Conservation (phyloP, 2,329 filamentous ascomycete species). For the Magnaporthiopsis incrustans region DNA sequence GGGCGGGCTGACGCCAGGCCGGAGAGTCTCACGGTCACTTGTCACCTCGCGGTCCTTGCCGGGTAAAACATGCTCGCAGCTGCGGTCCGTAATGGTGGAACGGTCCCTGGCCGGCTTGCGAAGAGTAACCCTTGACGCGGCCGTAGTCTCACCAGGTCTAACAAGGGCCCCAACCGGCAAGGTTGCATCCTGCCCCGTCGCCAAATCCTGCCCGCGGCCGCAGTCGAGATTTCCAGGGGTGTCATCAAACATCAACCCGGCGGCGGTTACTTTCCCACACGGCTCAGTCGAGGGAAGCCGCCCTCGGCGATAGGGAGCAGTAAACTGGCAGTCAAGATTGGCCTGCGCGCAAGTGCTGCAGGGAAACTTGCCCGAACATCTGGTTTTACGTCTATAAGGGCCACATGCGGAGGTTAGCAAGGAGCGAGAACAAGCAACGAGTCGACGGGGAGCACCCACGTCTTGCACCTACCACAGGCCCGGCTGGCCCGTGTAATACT, state of each 20-base stretch:
- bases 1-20: conserved; percentile 16
- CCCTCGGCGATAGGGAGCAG: neutral
- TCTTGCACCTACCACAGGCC: conserved; percentile 6
- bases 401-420: neutral
- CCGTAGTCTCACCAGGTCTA: neutral
- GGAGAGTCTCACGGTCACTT: neutral
- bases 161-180: neutral
- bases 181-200: neutral
- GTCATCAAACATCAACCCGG: neutral
- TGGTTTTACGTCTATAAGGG: neutral
- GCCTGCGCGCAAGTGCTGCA: neutral
- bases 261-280: neutral
- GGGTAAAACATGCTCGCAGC: neutral
- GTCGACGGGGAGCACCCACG: neutral
- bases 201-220: neutral
- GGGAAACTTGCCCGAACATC: conserved; percentile 2
- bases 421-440: neutral
- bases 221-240: neutral
- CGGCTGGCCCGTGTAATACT: conserved; percentile 6
- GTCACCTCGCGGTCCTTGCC: neutral
- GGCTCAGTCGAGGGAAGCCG: neutral
- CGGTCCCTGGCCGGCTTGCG: neutral
- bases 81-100: neutral
- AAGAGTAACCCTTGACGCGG: neutral
- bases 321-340: conserved; percentile 1